Base-by-base conservation (phyloP, 805 yeast genomes). In the Candida argentea region DNA sequence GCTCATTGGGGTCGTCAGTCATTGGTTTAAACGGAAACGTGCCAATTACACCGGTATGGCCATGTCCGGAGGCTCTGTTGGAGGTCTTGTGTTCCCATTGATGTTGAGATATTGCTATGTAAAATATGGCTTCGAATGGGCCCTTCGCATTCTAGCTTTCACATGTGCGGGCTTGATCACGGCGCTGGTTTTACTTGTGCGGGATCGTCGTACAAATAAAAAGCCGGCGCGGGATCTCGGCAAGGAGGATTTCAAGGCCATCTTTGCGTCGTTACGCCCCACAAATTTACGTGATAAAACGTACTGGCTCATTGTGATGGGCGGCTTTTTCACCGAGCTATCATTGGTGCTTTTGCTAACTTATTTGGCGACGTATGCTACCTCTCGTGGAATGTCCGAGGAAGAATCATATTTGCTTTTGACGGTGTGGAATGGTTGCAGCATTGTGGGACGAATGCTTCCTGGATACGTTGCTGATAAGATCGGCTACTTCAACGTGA, bases 81-180 rank as follows among this genome's bases (percentile, higher is more conserved):
- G 84, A 2, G 86, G 85, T 4, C 58, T 75, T 7, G 42, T 74
- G 4, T 68, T 72, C 43, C 82, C 85, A 1, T 48, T 76, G 21
- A 50, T 71, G 46, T 48, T 75, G 33, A 52, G 66, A 32, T 43
- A 57, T 8, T 44, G 72, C 28, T 67, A 68, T 35, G 44, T 53
- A 2, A 43, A 46, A 9, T 47, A 68, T n/a, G 82, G 84, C 2
- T 77, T 60, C 43, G 63, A 55, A 2, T 76, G 82, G 80, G 63
- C 81, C 1, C 63, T 73, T 14, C 36, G 50, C 2, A 32, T 38
- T 8, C 32, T 43, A 22, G 50, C 39, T 5, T 40, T 42, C 27
- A 22, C 42, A 10, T 31, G 39, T 22, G 29, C 42, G 23, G 41
- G 31, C 14, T 39, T 37, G 11, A 34, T 35, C 43, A 6, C 33